Evolutionary conservation across 2,329 filamentous ascomycete genomes (phyloP).

Genomic region (Keithomyces neogunnii): DNA sequence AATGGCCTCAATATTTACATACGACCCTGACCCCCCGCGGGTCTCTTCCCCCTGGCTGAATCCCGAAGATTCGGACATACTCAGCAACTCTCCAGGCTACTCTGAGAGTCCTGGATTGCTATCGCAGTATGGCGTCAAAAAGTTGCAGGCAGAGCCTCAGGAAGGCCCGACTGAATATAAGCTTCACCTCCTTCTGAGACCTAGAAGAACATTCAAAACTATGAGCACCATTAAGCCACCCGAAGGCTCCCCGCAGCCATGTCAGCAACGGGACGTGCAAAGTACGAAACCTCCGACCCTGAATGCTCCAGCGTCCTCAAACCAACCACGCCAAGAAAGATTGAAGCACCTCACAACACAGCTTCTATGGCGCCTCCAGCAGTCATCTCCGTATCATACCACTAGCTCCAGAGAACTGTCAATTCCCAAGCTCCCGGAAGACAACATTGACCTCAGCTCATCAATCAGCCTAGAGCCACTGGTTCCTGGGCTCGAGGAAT

Average conservation of each 20-base stretch:
- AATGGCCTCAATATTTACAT: constrained; percentile 96
- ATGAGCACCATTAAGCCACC: constrained; percentile 49
- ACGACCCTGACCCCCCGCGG: constrained; percentile 76
- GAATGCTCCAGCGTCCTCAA: constrained; percentile 36
- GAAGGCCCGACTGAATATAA: constrained; percentile 96
- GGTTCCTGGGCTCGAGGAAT: constrained; percentile 80
- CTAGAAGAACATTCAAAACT: constrained; percentile 62
- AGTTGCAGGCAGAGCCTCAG: constrained; percentile 82
- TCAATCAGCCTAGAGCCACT: constrained; percentile 46
- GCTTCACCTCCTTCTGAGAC: constrained; percentile 75
- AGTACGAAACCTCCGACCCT: constrained; percentile 14
- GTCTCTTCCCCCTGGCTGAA: constrained; percentile 86
- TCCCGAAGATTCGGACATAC: constrained; percentile 31
- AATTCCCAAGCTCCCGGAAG: constrained; percentile 66
- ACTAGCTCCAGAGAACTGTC: constrained; percentile 68
- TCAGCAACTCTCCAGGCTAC: constrained; percentile 24
- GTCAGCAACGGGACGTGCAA: constrained; percentile 3
- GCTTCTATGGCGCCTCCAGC: constrained; percentile 86
- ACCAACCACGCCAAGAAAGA: constrained; percentile 69
- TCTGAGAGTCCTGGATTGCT: constrained; percentile 31
- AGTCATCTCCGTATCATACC: constrained; percentile 86
- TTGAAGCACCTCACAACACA: constrained; percentile 91
- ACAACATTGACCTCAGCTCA: constrained; percentile 35
- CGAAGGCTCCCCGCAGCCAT: constrained; percentile 2
- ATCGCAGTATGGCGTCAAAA: constrained; percentile 59